Evolutionary conservation across 2,329 filamentous ascomycete species (phyloP).

Genomic region (Didymosphaeria variabile): DNA sequence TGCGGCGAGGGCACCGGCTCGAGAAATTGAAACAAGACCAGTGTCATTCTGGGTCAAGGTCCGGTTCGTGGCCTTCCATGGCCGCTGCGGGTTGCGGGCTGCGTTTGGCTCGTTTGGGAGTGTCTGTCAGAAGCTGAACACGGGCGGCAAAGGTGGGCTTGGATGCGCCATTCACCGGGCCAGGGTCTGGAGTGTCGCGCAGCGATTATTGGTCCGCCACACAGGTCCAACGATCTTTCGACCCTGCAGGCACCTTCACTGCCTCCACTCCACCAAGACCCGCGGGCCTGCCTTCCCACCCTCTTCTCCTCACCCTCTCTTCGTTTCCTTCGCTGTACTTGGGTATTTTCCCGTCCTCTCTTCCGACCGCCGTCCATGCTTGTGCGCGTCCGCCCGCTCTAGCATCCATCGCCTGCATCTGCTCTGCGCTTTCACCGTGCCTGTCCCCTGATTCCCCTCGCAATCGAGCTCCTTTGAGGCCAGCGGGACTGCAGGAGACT

Average conservation of each 20-base stretch:
- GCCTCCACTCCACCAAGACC: conserved; percentile 8
- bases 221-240: conserved; percentile 15
- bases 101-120: conserved; percentile 7
- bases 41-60: conserved; percentile 14
- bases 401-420: conserved; percentile 17
- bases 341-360: conserved; percentile 29
- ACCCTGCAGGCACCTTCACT: conserved; percentile 15
- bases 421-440: conserved; percentile 12
- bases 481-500: conserved; percentile 84
- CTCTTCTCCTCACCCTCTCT: conserved; percentile 13
- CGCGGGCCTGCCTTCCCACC: conserved; percentile 7
- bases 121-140: conserved; percentile 14
- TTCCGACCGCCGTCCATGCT: conserved; percentile 22
- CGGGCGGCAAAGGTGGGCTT: conserved; percentile 12
- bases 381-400: conserved; percentile 15
- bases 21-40: conserved; percentile 13
- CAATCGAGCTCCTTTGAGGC: conserved; percentile 74
- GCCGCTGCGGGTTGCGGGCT: background rate
- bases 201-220: conserved; percentile 9
- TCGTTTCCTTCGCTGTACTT: conserved; percentile 35
- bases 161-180: conserved; percentile 10
- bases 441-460: conserved; percentile 21
- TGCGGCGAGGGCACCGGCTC: conserved; percentile 8
- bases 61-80: conserved; percentile 1
- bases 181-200: background rate